Base-by-base conservation (phyloP, 495 filamentous ascomycete genomes). In the Xylaria intraflava region DNA sequence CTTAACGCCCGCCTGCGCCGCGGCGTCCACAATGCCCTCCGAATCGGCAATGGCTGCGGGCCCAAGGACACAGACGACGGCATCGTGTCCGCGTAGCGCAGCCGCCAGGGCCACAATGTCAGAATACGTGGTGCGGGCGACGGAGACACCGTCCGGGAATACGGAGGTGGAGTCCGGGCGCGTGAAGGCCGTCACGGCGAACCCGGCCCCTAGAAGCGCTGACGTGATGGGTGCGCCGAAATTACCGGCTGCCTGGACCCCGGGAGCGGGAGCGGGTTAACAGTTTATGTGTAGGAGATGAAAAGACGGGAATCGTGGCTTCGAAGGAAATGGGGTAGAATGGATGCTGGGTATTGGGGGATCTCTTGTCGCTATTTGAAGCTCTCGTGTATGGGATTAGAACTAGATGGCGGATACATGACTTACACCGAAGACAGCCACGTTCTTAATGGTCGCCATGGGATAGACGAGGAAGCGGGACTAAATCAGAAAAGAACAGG, bases 101-200 rank as follows among this genome's bases (percentile, higher is more conserved):
- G 46, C 17, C 5, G 60, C 63, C 9, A 82, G 65, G 26, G 44
- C 52, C 11, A 73, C 66, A 0, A 64, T 51, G 2, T 73, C 75
- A n/a, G 61, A 59, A 52, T 74, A 78, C 43, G 77, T 70, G 14
- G 70, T 68, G 33, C 62, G 56, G 46, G 66, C 46, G 7, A 79
- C 60, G 8, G 64, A 55, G 29, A 71, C 43, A 7, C 57, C 59
- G 3, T 66, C 35, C 20, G 69, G 65, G 17, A 67, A 62, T 6
- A 36, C 56, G 9, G 65, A 60, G 3, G 65, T 43, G 6, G 67
- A 73, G 40, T 48, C 55, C 6, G 58, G 33, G 23, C 81, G 76
- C 30, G 70, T 72, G 24, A 83, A 58, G 31, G 74, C 64, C 9
- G 77, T 80, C 46, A 83, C 70, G 9, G 72, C 61, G 64, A 80